Evolutionary conservation across 73 alveolate species (phyloP).

Genomic region (Breviolum minutum): DNA sequence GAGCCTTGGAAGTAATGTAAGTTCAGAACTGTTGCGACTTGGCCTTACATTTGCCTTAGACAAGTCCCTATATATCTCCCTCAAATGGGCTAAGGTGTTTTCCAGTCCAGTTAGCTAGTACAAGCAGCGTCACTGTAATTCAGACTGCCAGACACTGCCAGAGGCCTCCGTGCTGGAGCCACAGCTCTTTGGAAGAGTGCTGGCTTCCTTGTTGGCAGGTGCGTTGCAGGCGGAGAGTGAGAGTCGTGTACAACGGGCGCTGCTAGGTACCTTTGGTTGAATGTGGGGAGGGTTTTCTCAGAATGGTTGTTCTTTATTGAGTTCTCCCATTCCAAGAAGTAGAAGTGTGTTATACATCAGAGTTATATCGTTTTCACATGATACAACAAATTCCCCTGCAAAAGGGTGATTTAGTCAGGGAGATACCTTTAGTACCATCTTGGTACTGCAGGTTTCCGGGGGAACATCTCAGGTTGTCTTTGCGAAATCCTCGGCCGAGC

Average conservation of each 20-base stretch:
- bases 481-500: constrained; percentile 20
- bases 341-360: too few species aligned
- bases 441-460: neutral
- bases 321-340: neutral
- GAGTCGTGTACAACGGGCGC: constrained; percentile 23
- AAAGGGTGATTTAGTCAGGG: too few species aligned
- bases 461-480: constrained; percentile 20
- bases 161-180: constrained; percentile 48
- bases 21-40: too few species aligned
- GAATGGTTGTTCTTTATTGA: neutral
- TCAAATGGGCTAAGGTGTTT: neutral
- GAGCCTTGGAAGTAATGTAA: too few species aligned
- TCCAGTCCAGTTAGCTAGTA: neutral
- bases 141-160: neutral
- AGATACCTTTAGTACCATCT: too few species aligned
- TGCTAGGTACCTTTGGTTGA: neutral
- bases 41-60: too few species aligned
- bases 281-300: too few species aligned
- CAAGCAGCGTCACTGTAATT: neutral
- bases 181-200: constrained; percentile 8
- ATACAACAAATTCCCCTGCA: too few species aligned
- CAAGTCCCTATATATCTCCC: too few species aligned
- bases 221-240: constrained; percentile 10
- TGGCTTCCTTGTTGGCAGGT: neutral
- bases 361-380: too few species aligned